phyloP scores from a whole-genome alignment of 768 basidiomycete species.

The Suillus subaureus region DNA sequence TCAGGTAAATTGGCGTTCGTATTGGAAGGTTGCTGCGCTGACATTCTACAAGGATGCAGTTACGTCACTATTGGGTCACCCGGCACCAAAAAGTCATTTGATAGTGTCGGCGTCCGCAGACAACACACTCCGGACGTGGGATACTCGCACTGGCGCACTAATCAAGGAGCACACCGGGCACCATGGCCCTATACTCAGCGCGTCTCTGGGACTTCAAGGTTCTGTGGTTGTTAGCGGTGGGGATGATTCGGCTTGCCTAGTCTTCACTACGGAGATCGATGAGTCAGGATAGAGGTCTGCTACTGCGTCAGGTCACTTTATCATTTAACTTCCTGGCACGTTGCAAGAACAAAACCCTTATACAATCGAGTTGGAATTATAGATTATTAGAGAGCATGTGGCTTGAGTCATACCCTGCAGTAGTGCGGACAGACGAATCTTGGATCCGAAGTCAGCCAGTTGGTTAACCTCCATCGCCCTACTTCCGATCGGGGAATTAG shows the following conservation, averaged over 20 bases:
- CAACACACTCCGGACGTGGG: conserved; percentile 88
- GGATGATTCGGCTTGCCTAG: conserved; percentile 86
- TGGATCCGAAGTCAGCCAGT: background rate
- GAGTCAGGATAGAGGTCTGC: conserved; percentile 10
- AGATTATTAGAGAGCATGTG: background rate
- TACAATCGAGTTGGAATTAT: background rate
- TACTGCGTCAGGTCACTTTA: background rate
- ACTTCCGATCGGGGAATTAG: background rate
- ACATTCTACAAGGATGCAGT: conserved; percentile 70
- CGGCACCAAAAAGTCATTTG: conserved; percentile 72
- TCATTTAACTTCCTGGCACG: background rate
- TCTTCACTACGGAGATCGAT: conserved; percentile 65
- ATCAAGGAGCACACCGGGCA: conserved; percentile 85
- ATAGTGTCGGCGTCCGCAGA: conserved; percentile 89
- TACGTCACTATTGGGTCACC: conserved; percentile 76
- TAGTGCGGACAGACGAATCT: background rate
- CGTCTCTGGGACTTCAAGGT: conserved; percentile 70
- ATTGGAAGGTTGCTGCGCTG: background rate
- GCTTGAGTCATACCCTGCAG: background rate
- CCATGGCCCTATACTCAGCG: conserved; percentile 70
- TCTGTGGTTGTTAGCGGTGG: conserved; percentile 83
- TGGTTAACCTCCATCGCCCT: background rate
- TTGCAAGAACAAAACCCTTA: background rate
- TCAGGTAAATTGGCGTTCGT: conserved; percentile 50
- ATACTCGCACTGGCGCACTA: conserved; percentile 80